Evolutionary conservation across 306 rosid species (phyloP).

Genomic region (Echinosophora koreensis): DNA sequence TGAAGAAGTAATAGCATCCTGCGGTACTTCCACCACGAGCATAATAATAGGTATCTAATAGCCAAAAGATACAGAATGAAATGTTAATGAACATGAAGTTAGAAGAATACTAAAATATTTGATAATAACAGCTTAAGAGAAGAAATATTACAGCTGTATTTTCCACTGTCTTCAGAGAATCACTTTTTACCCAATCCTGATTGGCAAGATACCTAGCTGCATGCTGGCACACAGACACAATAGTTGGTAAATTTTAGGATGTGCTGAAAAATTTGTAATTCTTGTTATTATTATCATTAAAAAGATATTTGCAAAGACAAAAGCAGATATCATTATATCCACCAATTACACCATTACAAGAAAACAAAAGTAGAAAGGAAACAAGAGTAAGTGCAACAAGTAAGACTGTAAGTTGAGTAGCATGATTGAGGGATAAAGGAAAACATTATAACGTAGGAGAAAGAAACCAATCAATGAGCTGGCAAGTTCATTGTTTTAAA

Average conservation of each 20-base stretch:
- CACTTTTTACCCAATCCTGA: slow-evolving; percentile 96
- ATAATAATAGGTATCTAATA: slow-evolving; percentile 90
- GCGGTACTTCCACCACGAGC: slow-evolving; percentile 98
- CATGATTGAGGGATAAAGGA: slow-evolving; percentile 29
- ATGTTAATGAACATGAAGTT: slow-evolving; percentile 21
- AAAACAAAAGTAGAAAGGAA: not conserved
- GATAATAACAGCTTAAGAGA: slow-evolving; percentile 41
- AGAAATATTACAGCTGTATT: slow-evolving; percentile 84
- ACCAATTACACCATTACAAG: slow-evolving; percentile 1
- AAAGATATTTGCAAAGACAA: slow-evolving; percentile 10
- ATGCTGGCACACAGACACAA: slow-evolving; percentile 68
- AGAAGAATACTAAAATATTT: slow-evolving; percentile 29
- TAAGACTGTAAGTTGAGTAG: not conserved
- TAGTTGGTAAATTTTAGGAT: slow-evolving; percentile 40
- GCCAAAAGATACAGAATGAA: slow-evolving; percentile 47
- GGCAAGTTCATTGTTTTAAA: slow-evolving; percentile 23
- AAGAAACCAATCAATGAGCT: slow-evolving; percentile 18
- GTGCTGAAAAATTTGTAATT: not conserved
- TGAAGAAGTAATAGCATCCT: slow-evolving; percentile 65
- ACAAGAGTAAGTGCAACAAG: not conserved
- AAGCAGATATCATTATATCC: slow-evolving; percentile 26
- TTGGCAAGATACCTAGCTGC: slow-evolving; percentile 98
- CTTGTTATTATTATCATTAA: slow-evolving; percentile 11
- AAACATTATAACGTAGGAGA: slow-evolving; percentile 17
- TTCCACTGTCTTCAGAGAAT: slow-evolving; percentile 92